Base-by-base conservation (phyloP, 2,329 filamentous ascomycete species). In the Lecanicillium sp. region DNA sequence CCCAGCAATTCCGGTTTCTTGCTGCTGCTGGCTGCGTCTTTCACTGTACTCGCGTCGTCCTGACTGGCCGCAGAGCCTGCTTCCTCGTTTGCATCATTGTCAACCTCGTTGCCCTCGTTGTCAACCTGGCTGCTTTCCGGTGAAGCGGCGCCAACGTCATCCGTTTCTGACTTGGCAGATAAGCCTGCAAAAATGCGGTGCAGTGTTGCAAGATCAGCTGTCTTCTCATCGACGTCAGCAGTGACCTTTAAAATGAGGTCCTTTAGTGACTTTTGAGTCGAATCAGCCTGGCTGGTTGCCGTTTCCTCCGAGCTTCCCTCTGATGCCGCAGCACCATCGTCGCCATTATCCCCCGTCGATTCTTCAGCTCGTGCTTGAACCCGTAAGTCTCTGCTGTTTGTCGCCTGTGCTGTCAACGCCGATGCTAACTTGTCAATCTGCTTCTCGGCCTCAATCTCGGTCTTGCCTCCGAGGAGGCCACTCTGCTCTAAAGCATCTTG, bases 401-500 rank as follows among this genome's bases (percentile, higher is more conserved):
- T 44, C 3, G 59, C 47, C 33, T 60, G 52, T 10, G 47, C 53
- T 5, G 63, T 68, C 15, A 78, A 52, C 5, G 71, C 67, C 30
- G 65, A 61, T 4, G 77, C 61, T 18, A 79, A 59, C 3, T 65
- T 62, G 36, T 74, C 65, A 7, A 78, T 58, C 41, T 74, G 72
- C 12, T 58, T 57, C 11, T 64, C 62, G 14, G 60, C 64, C 44
- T 77, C 70, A 11, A 63, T 58, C 4, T 63, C 57, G 0, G 66
- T 65, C 37, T 62, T 66, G 12, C 60, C 64, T 15, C 57, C 58
- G 13, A 77, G 57, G 6, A 78, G 61, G 3, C 72, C 72, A 42
- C 70, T 74, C 50, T 74, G 66, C 42, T 71, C 65, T 2, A 79
- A 60, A 2, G 74, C 74, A 31, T 74, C 65, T 42, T 72, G 65